Evolutionary conservation across 2,329 filamentous ascomycete genomes (phyloP), one percentile per base, ranked within the genome.

Genomic region (Gaeumannomyces tritici): DNA sequence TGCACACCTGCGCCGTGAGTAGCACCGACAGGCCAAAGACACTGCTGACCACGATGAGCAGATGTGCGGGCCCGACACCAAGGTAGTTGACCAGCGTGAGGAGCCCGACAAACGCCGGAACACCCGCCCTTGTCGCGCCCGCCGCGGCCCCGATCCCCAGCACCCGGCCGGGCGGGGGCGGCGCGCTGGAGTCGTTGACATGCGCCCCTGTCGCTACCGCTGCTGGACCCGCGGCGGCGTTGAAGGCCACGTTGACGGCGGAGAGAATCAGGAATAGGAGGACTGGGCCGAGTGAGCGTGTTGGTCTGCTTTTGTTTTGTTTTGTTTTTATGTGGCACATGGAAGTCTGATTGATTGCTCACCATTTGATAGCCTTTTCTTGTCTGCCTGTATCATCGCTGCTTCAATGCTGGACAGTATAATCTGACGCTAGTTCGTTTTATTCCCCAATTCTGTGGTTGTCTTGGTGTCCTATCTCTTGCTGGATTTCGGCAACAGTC

Each of bases 201-300:
- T 57, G 55, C 6, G 60, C 60, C 6, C 60, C 60, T 2, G 60
- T 54, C 8, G 60, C 60, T 4, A 61, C 60, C 28, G 60, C 60
- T 13, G 60, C 60, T 6, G 60, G 60, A 6, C 60, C 60, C 54
- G 60, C 60, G 8, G 60, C 60, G 21, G 55, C 60, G 55, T 61
- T 61, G 60, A 61, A 57, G 60, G 60, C 60, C 54, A 61, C 28
- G 55, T 61, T 55, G 54, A 57, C 11, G 1, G 33, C 60, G 9
- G 60, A 61, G 51, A 61, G 55, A 33, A 57, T 24, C 21, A 42
- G n/a, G 33, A 61, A 61, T 2, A 61, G 29, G 9, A 61, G 28
- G 28, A 57, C 60, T 61, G 42, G 42, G 18, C 4, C 18, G 21
- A 2, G 21, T n/a, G n/a, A n/a, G n/a, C n/a, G n/a, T n/a, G n/a